Evolutionary conservation across 148 eudicot species (phyloP), one percentile per base, ranked within the genome.

Genomic region (Spergularia marina): DNA sequence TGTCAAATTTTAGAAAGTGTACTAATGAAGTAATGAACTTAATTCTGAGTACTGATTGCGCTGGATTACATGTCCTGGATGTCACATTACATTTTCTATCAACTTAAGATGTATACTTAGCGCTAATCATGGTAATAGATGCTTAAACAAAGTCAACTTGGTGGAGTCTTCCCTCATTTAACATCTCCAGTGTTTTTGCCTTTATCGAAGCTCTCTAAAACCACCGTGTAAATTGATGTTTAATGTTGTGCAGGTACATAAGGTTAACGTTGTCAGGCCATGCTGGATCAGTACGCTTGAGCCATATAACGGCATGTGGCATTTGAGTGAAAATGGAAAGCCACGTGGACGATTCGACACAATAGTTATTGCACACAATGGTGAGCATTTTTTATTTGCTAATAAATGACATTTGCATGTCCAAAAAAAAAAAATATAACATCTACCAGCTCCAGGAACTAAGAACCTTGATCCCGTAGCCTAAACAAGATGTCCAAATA

Each of bases 231-330:
- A 71, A 60, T 20, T 63, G 17, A 70, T 66, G 20, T 23, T 68
- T 68, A 44, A 47, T 76, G 17, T 41, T 79, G 10, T 81, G 85
- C 89, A 94, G 98, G 74, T 89, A 68, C 59, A 71, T 40, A 75
- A 87, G 88, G 85, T 91, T 82, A 78, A 90, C 55, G 88, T 91
- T 67, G 87, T 85, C 59, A 88, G 97, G 57, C 97, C 96, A 74
- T 90, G 93, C 87, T 94, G 98, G 98, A 87, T 94, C 77, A 94
- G 96, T 85, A 78, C 82, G 82, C 83, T 94, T 54, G 98, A 94
- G 77, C 97, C 98, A 47, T 87, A 77, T 68, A 91, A 90, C 75
- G 98, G 98, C 71, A 89, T 87, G 93, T 94, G 98, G 98, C 89
- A 94, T 80, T 79, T 94, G 82, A 89, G 91, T 81, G 98, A 90